Percentiles rank a stretch among this genome's conserved stretches.
These are phyloP conservation scores for Starmerella vitae DNA, from an alignment of 805 yeast genomes.

Conservation along the genomic window DNA sequence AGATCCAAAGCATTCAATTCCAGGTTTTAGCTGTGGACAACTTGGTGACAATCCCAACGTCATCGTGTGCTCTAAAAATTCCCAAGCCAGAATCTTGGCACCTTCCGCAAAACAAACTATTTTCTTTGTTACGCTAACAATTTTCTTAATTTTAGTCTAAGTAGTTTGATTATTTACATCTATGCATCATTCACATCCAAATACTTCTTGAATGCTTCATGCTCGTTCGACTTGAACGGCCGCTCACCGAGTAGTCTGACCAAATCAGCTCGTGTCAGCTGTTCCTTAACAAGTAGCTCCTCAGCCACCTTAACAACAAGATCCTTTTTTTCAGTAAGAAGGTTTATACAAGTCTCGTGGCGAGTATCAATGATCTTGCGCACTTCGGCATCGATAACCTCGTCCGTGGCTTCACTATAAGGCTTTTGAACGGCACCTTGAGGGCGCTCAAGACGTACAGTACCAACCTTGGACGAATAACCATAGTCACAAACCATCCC, in stretches of 20 bases:
- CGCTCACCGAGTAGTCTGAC: conserved; percentile 60
- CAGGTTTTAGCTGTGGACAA: conserved; percentile 3
- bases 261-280: conserved; percentile 72
- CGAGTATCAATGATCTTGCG: conserved; percentile 53
- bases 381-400: conserved; percentile 54
- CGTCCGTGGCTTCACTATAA: conserved; percentile 60
- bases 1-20: not conserved
- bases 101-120: not conserved
- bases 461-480: conserved; percentile 73
- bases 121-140: not conserved
- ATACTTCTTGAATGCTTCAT: conserved; percentile 84
- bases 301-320: conserved; percentile 62
- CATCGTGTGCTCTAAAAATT: conserved; percentile 4
- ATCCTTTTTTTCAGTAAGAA: conserved; percentile 45
- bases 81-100: not conserved
- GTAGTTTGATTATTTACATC: not conserved
- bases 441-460: conserved; percentile 38
- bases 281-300: conserved; percentile 57
- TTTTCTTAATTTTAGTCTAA: not conserved
- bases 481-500: conserved; percentile 82
- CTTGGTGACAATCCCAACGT: not conserved
- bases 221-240: conserved; percentile 55
- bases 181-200: conserved; percentile 32
- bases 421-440: conserved; percentile 45
- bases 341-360: conserved; percentile 42